Conservation (phyloP, 2,329 filamentous ascomycete genomes). For the Colletotrichum acutatum region DNA sequence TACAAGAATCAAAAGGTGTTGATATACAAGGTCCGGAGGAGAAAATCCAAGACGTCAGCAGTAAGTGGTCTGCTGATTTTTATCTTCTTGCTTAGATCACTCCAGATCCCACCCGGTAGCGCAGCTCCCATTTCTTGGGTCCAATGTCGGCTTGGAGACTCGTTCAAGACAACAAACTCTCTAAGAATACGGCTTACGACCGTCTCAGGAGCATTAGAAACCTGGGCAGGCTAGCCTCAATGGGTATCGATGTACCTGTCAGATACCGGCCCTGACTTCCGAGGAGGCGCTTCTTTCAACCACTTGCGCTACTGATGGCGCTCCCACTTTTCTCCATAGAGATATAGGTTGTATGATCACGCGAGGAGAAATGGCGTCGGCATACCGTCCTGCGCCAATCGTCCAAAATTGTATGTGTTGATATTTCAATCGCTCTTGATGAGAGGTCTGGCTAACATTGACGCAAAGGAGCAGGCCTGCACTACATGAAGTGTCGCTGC, state of each 20-base stretch:
- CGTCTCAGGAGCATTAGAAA: neutral
- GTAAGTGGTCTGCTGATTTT: neutral
- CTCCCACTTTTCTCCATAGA: neutral
- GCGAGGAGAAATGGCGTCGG: constrained; percentile 7
- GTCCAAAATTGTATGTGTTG: no score
- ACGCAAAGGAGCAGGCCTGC: neutral
- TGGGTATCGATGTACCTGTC: neutral
- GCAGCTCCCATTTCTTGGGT: neutral
- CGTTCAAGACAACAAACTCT: neutral
- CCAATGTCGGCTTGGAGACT: constrained; percentile 2
- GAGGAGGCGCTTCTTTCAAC: constrained; percentile 6
- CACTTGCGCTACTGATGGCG: constrained; percentile 1
- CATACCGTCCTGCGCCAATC: no score
- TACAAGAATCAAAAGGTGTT: neutral
- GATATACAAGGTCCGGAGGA: neutral
- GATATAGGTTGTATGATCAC: constrained; percentile 2
- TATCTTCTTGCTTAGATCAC: neutral
- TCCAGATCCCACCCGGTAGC: neutral
- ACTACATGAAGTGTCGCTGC: neutral
- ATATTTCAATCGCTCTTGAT: neutral
- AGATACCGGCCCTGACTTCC: constrained; percentile 29
- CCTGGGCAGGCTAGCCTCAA: neutral
- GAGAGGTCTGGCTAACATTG: neutral
- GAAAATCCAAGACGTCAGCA: neutral
- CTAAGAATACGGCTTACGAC: neutral